Evolutionary conservation across 306 rosid genomes (phyloP).

Genomic region (Casuarina cunninghamiana): DNA sequence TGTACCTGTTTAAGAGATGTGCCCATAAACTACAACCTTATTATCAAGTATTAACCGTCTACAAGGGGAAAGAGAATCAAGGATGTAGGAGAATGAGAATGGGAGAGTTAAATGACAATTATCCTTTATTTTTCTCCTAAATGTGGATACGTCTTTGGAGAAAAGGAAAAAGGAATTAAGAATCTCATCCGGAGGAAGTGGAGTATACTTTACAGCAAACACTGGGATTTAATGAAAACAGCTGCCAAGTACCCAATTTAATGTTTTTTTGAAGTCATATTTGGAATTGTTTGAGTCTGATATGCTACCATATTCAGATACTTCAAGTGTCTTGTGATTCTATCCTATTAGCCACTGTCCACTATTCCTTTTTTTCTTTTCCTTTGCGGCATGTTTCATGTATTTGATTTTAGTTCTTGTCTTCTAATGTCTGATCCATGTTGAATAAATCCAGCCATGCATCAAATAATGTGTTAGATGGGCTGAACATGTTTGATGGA

Average conservation of each 20-base stretch:
- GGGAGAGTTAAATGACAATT: background rate
- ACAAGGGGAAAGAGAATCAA: background rate
- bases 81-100: background rate
- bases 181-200: background rate
- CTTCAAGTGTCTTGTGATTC: background rate
- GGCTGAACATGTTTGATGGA: slow-evolving; percentile 98
- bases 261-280: background rate
- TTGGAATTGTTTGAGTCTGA: background rate
- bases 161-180: background rate
- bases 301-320: background rate
- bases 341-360: background rate
- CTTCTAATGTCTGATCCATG: slow-evolving; percentile 35
- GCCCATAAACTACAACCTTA: background rate
- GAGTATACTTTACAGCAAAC: background rate
- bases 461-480: slow-evolving; percentile 91
- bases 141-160: background rate
- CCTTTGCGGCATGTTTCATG: slow-evolving; percentile 16
- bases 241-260: background rate
- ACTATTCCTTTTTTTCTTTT: background rate
- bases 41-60: background rate
- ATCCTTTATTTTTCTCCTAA: no score
- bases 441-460: slow-evolving; percentile 64
- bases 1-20: background rate
- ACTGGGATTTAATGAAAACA: background rate
- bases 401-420: slow-evolving; percentile 17